Base-by-base conservation (phyloP, 768 basidiomycete species). In the Termitomyces sp. region DNA sequence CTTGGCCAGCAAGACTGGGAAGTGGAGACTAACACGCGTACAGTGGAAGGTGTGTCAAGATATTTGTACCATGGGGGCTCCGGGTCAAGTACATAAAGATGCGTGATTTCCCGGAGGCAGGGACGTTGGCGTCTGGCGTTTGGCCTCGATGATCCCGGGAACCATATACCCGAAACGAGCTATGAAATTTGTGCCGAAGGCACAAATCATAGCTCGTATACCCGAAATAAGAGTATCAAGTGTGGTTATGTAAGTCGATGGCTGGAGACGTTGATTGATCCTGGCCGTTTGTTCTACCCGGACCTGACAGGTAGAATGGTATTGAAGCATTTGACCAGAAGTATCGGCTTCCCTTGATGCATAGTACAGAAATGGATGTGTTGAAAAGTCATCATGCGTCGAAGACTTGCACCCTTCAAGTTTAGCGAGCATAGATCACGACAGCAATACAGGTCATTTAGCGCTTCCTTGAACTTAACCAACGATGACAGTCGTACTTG, bases 1-100 rank as follows among this genome's bases (percentile, higher is more conserved):
- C 61, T 67, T 64, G 66, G 55, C 63, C 65, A 63, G 61, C 66
- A 65, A 64, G 59, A 59, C 55, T 55, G 51, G 46, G 58, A 47
- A 54, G 42, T 47, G 60, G 44, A 39, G 51, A 54, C 36, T 30
- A 20, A 37, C 55, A 45, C 42, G 54, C 34, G 31, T 44, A 20
- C 46, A 57, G 12, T 22, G 30, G 18, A 16, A 24, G 60, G 47
- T 61, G 24, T 56, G 16, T 20, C 31, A 13, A 33, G 16, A 33
- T 54, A 34, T n/a, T 46, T 12, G 24, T 53, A 24, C 24, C 12
- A 22, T 34, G 24, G 34, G 13, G 15, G 37, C 1, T 41, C 39
- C 39, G 39, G 37, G 37, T 24, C 37, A 11, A 18, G 24, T 53
- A 42, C 41, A 42, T 20, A 30, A 41, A 12, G 18, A 53, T 53